Evolutionary conservation across 2,329 filamentous ascomycete genomes (phyloP), one percentile per base, ranked within the genome.

Genomic region (Sodiomyces alkalinus): DNA sequence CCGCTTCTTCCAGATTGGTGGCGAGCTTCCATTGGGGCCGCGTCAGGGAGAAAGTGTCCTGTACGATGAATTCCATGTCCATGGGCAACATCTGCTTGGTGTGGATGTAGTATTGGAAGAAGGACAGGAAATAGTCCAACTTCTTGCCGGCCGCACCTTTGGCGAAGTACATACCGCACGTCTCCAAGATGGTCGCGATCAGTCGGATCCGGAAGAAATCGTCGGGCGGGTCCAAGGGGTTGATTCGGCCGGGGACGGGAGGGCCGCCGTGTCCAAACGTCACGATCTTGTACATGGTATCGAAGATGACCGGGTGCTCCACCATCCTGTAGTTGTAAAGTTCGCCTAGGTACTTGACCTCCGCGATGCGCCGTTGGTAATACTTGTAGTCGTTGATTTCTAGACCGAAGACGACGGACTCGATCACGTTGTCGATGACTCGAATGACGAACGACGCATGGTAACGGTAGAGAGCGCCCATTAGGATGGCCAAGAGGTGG

Each of bases 381-480:
- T 85, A 92, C 44, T 92, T 86, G 64, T 94, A 98, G 48, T 98
- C 90, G 43, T 96, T 96, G 41, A 86, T 73, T 52, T 98, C 90
- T 3, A 98, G 63, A 1, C 90, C 90, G 38, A 92, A 68, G 1
- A 70, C 79, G 38, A 98, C 78, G 5, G 81, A 78, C 52, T 98
- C 92, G 11, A 96, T 63, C 5, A 96, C 59, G 38, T 87, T 85
- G 48, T 98, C 90, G 37, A 98, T 82, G 26, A 94, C 75, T n/a
- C 71, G 72, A 32, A 93, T 79, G 12, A 86, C 80, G 44, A 98
- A 98, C 8, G 77, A 74, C 32, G 86, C 80, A 40, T 98, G 90
- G 42, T 96, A 92, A 10, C 86, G 76, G 47, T 92, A 86, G 22
- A 98, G 64, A 2, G 85, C 82, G 35, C 83, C 81, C 21, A 92